These are phyloP conservation scores for Eugenia klotzschiana DNA, from an alignment of 441 rosid genomes.

Conservation along the genomic window DNA sequence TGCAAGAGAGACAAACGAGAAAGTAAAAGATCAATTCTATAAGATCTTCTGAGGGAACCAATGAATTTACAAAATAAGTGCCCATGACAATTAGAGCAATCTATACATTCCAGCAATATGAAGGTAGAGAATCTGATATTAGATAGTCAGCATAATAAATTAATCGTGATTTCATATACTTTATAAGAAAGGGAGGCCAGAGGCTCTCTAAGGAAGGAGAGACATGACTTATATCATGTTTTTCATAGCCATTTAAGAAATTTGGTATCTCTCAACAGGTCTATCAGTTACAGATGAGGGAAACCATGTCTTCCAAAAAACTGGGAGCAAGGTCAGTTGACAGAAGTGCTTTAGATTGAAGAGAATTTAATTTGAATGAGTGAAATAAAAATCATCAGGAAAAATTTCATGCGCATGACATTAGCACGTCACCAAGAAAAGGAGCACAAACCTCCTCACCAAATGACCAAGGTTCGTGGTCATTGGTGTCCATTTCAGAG, in stretches of 20 bases:
- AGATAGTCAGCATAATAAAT: not conserved
- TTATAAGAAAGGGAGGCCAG: not conserved
- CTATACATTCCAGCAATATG: not conserved
- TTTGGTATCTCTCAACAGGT: not conserved
- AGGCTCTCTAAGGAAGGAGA: not conserved
- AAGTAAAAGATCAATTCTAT: not conserved
- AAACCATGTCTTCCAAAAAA: not conserved
- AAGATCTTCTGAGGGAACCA: not conserved
- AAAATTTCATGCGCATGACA: not conserved
- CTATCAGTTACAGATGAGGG: not conserved
- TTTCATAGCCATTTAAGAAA: not conserved
- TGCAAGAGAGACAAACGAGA: not conserved
- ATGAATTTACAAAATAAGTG: not conserved
- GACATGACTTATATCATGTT: not conserved
- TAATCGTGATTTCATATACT: not conserved
- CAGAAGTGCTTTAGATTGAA: not conserved
- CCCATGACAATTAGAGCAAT: not conserved
- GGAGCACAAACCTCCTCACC: conserved; percentile 76
- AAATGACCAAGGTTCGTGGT: conserved; percentile 97
- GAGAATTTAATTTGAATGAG: not conserved
- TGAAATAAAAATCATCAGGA: not conserved
- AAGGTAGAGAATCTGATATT: not conserved
- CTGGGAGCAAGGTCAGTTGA: not conserved
- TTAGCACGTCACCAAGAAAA: not conserved
- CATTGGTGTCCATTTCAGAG: conserved; percentile 51